A percentile compares a stretch with the other conserved stretches of the same genome.
Evolutionary conservation across 495 filamentous ascomycete genomes (phyloP).

Genomic region (Aspergillus ostianus): DNA sequence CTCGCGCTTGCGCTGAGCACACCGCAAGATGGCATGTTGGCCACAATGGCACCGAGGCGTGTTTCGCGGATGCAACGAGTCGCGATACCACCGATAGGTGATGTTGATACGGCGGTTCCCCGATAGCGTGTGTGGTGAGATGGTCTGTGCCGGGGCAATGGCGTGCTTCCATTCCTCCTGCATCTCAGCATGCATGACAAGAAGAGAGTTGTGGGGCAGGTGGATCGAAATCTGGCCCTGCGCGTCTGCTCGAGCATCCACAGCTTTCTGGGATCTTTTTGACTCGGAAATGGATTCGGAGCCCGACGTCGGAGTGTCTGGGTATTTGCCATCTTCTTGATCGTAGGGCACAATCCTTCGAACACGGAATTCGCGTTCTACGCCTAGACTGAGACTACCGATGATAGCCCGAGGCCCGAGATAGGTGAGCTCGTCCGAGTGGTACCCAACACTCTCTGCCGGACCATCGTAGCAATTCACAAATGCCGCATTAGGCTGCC

Average conservation of each 20-base stretch:
- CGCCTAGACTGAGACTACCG: conserved; percentile 85
- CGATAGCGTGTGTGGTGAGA: conserved; percentile 79
- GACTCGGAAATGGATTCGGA: neutral
- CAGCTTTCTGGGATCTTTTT: conserved; percentile 14
- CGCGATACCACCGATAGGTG: conserved; percentile 86
- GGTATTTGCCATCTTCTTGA: conserved; percentile 15
- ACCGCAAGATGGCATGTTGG: conserved; percentile 69
- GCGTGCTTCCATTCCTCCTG: conserved; percentile 59
- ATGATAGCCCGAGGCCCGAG: conserved; percentile 85
- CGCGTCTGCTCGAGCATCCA: conserved; percentile 47
- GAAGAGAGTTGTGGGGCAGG: conserved; percentile 87
- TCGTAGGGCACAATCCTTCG: conserved; percentile 65
- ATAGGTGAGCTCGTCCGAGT: conserved; percentile 90
- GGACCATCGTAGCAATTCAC: conserved; percentile 90
- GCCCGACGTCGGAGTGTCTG: neutral
- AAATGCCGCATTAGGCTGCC: conserved; percentile 86
- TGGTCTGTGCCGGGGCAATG: conserved; percentile 67
- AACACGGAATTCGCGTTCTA: conserved; percentile 86
- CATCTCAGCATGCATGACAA: conserved; percentile 92
- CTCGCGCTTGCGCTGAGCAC: conserved; percentile 72
- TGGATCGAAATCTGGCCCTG: conserved; percentile 88
- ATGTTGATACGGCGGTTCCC: conserved; percentile 84
- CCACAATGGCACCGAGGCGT: conserved; percentile 62
- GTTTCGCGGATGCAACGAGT: conserved; percentile 67
- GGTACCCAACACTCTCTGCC: conserved; percentile 80